Evolutionary conservation across 163 green algal species (phyloP).

Genomic region (Smithsoniella earleae): DNA sequence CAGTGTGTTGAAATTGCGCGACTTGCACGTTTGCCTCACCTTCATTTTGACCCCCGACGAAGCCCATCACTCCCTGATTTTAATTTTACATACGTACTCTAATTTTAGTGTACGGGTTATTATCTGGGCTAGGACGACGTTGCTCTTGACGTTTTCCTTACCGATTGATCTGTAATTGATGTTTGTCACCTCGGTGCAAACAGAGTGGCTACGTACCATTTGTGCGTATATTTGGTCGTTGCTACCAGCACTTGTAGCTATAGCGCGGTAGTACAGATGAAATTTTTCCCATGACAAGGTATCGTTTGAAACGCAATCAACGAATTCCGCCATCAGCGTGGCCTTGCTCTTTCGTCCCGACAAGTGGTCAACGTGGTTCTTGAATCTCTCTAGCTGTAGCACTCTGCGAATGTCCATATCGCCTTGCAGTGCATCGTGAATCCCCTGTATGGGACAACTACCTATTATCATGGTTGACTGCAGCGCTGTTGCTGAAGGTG

Average conservation of each 20-base stretch:
- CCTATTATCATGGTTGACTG: not conserved
- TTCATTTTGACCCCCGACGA: too few relatives aligned
- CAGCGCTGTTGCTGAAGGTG: not conserved
- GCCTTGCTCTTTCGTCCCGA: conserved; percentile 28
- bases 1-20: too few relatives aligned
- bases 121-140: too few relatives aligned
- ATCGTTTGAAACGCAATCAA: not conserved
- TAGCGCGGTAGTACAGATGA: conserved; percentile 14
- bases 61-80: too few relatives aligned
- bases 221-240: not conserved
- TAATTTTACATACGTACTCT: too few relatives aligned
- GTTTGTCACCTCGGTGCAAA: too few relatives aligned
- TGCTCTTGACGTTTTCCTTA: too few relatives aligned
- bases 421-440: not conserved
- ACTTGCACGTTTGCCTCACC: too few relatives aligned
- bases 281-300: not conserved
- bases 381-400: conserved; percentile 8
- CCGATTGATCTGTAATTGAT: too few relatives aligned
- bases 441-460: not conserved
- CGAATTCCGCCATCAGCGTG: not conserved
- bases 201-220: too few relatives aligned
- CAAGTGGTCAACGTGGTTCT: conserved; percentile 17
- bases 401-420: conserved; percentile 11
- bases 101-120: too few relatives aligned
- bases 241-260: not conserved